A percentile compares a stretch with the other conserved stretches of the same genome.
phyloP scores from a whole-genome alignment of 768 basidiomycete genomes.

The Boletus rex-veris region DNA sequence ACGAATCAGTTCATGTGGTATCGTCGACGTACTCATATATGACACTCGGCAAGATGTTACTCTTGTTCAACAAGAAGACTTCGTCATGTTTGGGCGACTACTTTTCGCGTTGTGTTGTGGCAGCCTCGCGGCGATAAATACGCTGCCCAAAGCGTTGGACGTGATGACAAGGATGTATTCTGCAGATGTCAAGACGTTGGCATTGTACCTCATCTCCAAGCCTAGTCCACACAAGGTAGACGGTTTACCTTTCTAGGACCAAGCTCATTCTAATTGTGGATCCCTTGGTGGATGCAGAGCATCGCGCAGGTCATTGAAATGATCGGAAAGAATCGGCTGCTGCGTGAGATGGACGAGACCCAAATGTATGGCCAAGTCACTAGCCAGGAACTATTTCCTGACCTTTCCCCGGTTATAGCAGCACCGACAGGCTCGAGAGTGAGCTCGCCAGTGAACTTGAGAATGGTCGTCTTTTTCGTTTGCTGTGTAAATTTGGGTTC shows the following conservation, averaged over 20 bases:
- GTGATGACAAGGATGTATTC: conserved; percentile 70
- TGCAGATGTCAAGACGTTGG: conserved; percentile 75
- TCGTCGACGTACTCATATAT: conserved; percentile 81
- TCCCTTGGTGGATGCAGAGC: conserved; percentile 38
- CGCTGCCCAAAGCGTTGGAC: conserved; percentile 71
- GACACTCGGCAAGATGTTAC: conserved; percentile 61
- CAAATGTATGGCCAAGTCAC: conserved; percentile 48
- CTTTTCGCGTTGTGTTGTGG: conserved; percentile 76
- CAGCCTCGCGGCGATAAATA: conserved; percentile 55
- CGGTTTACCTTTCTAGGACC: background rate
- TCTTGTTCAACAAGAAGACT: conserved; percentile 80
- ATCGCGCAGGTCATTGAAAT: conserved; percentile 81
- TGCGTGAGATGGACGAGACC: conserved; percentile 80
- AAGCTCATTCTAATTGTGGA: background rate
- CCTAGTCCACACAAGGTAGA: conserved; percentile 60
- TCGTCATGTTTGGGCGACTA: conserved; percentile 81
- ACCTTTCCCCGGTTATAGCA: conserved; percentile 41
- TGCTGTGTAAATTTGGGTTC: conserved; percentile 93
- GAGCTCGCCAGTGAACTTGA: conserved; percentile 89
- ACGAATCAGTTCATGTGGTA: conserved; percentile 82
- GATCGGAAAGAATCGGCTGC: conserved; percentile 61
- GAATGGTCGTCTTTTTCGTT: conserved; percentile 85
- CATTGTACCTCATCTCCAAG: conserved; percentile 75
- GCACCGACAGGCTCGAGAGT: conserved; percentile 75
- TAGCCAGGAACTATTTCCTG: background rate